Base-by-base conservation (phyloP, 2,329 filamentous ascomycete species). In the Mollisia scopiformis region DNA sequence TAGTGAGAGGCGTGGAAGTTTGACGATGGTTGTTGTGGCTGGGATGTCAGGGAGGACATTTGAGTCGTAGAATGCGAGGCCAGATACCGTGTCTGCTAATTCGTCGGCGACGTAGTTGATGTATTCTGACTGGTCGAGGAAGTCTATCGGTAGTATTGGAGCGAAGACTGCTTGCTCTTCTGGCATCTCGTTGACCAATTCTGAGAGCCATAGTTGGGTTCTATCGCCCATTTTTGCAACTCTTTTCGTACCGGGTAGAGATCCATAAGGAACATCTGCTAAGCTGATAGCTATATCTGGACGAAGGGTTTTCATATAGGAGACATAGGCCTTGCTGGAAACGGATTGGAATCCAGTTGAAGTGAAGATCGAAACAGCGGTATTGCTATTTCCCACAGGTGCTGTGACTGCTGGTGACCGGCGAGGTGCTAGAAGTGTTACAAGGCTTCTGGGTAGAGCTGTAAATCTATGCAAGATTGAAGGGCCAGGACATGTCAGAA, bases 201-300 rank as follows among this genome's bases (percentile, higher is more conserved):
- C 84, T 25, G 86, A 84, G 19, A 94, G 80, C 92, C 93, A 98
- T 37, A 85, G 83, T 72, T 95, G 90, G 0, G 92, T 97, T 59
- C 94, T 84, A 71, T 95, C 92, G 25, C 87, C 88, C 88, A 97
- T 97, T 71, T 91, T 93, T 35, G 87, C 81, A 50, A 90, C 85
- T 49, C 93, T 84, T 76, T 96, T 97, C 10, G 82, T 78, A 2
- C 88, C 85, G 0, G 90, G 84, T 3, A 79, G 65, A 57, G 79
- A 78, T 68, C 68, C 77, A 67, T 84, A 84, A 31, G 83, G 81
- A 10, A 93, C 83, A 75, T 99, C 95, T 5, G 89, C 90, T 55
- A 96, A 76, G 0, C 88, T 88, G 25, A 98, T 82, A 35, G 89
- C 85, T 57, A 98, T 88, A 72, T 99, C 94, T 0, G 94, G 92